Evolutionary conservation across 2,329 filamentous ascomycete genomes (phyloP).

Genomic region (Fusarium lyarnte): DNA sequence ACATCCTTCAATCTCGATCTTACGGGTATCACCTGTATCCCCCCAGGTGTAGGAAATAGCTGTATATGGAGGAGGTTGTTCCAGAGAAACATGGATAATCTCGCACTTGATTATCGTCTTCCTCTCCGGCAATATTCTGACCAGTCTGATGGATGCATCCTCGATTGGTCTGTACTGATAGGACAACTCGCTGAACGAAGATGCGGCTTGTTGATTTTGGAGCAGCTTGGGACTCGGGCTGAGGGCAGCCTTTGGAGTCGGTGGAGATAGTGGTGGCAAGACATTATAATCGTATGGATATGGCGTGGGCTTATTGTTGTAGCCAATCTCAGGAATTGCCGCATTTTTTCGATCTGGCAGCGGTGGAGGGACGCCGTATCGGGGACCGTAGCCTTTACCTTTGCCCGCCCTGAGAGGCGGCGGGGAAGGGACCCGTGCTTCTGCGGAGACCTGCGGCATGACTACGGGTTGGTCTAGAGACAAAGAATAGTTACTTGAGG

Average conservation of each 20-base stretch:
- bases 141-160: slow-evolving; percentile 14
- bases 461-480: accelerated
- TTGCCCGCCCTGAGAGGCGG: neutral
- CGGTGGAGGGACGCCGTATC: neutral
- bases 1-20: slow-evolving; percentile 8
- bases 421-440: neutral
- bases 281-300: neutral
- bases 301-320: neutral
- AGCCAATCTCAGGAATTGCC: neutral
- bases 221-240: neutral
- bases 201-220: neutral
- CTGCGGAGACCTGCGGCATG: neutral
- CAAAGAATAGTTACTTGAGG: accelerated
- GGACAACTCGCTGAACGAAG: neutral
- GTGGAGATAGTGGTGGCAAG: neutral
- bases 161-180: slow-evolving; percentile 18
- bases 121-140: slow-evolving; percentile 6
- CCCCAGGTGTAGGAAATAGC: slow-evolving; percentile 29
- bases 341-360: neutral
- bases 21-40: slow-evolving; percentile 8
- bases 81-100: slow-evolving; percentile 1
- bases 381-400: neutral
- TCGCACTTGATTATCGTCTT: slow-evolving; percentile 17
- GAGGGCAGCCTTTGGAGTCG: neutral
- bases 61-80: neutral